Evolutionary conservation across 495 filamentous ascomycete genomes (phyloP).

Genomic region (Glutinoglossum americanum): DNA sequence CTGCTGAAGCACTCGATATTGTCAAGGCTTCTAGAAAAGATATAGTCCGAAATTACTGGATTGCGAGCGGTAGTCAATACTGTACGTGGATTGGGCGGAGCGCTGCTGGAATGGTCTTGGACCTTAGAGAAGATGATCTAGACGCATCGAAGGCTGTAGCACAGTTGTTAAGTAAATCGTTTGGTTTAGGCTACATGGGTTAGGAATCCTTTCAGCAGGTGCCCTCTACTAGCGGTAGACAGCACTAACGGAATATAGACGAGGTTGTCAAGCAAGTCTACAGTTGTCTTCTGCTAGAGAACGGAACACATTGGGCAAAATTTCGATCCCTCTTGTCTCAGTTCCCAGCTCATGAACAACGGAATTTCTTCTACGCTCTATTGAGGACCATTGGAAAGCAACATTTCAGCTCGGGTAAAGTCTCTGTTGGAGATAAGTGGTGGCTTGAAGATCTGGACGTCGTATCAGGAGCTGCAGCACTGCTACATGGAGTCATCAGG

Average conservation of each 20-base stretch:
- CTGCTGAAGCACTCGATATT: slow-evolving; percentile 53
- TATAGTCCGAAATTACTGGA: slow-evolving; percentile 26
- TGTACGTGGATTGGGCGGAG: slow-evolving; percentile 57
- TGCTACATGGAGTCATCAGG: slow-evolving; percentile 19
- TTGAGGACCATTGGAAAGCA: slow-evolving; percentile 37
- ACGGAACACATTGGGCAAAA: slow-evolving; percentile 6
- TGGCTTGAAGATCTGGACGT: slow-evolving; percentile 15
- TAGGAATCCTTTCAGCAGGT: slow-evolving; percentile 9
- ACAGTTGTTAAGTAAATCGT: slow-evolving; percentile 37
- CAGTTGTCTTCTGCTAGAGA: slow-evolving; percentile 21
- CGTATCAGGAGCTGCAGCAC: slow-evolving; percentile 27
- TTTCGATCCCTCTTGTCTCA: slow-evolving; percentile 5
- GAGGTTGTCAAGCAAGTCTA: slow-evolving; percentile 30
- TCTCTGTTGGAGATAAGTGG: slow-evolving; percentile 12
- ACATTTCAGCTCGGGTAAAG: slow-evolving; percentile 17
- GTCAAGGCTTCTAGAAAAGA: slow-evolving; percentile 13
- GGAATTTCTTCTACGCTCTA: slow-evolving; percentile 31
- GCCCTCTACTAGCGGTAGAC: not conserved
- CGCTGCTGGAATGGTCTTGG: slow-evolving; percentile 29
- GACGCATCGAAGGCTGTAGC: slow-evolving; percentile 30
- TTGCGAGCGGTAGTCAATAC: slow-evolving; percentile 42
- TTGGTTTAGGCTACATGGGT: slow-evolving; percentile 61
- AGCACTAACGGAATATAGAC: slow-evolving; percentile 22
- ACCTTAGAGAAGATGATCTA: slow-evolving; percentile 18
- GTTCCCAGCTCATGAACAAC: slow-evolving; percentile 26